Percentiles rank a stretch among this genome's conserved stretches.
Evolutionary conservation across 129 eudicot genomes (phyloP).

Genomic region (Flaveria trinervia): DNA sequence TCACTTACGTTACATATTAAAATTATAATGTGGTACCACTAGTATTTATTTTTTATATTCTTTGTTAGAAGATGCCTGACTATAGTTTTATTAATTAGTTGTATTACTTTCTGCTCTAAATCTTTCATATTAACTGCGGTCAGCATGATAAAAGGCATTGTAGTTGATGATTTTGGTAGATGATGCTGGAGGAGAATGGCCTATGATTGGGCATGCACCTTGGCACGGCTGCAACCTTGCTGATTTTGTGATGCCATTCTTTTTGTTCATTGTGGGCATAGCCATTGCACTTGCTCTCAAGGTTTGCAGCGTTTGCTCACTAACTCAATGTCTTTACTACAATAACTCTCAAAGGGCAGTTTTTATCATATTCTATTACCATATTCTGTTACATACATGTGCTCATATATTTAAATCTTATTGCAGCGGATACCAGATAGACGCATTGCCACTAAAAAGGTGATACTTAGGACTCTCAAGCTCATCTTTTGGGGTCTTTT

Average conservation of each 20-base stretch:
- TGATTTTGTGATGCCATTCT: conserved; percentile 96
- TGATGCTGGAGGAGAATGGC: conserved; percentile 93
- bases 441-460: conserved; percentile 56
- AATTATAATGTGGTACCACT: neutral
- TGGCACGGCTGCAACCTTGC: conserved; percentile 91
- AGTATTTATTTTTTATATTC: neutral
- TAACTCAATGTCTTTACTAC: neutral
- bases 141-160: conserved; percentile 12
- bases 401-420: neutral
- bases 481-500: conserved; percentile 83
- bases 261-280: conserved; percentile 83
- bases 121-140: conserved; percentile 2
- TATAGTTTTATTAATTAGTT: neutral
- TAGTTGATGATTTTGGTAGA: conserved; percentile 91
- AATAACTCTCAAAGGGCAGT: neutral
- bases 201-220: conserved; percentile 75
- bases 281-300: conserved; percentile 81
- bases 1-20: no score
- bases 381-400: neutral
- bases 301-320: conserved; percentile 60
- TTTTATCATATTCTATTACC: neutral
- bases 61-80: neutral
- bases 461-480: conserved; percentile 65
- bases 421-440: conserved; percentile 56
- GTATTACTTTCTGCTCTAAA: neutral